These are phyloP conservation scores for Rhizoclosmatium sp. DNA, from an alignment of 192 early-diverging fungal species.

Conservation along the genomic window DNA sequence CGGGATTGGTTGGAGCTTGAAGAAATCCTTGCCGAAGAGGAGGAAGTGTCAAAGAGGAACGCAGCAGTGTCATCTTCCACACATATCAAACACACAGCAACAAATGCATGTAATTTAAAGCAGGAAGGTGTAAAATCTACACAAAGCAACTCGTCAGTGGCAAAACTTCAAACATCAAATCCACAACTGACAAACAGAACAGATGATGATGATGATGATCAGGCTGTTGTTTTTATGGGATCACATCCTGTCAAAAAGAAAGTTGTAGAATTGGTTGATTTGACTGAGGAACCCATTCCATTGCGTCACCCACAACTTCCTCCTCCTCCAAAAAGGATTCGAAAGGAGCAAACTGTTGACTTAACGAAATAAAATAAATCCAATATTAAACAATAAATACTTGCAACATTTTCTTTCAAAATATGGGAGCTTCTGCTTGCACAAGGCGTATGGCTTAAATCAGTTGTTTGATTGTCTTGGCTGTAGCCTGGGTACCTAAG, in stretches of 20 bases:
- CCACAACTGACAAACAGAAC: neutral
- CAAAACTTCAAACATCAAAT: neutral
- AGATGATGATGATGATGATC: neutral
- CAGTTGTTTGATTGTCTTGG: too few species aligned
- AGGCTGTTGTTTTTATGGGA: neutral
- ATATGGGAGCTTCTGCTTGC: too few species aligned
- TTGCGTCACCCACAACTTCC: too few species aligned
- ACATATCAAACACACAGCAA: neutral
- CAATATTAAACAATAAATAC: too few species aligned
- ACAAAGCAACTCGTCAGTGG: too few species aligned
- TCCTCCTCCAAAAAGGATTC: too few species aligned
- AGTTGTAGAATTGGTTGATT: neutral
- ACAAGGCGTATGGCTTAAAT: too few species aligned
- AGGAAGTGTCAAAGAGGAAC: neutral
- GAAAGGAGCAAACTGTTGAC: too few species aligned
- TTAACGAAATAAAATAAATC: too few species aligned
- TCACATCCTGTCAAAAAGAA: neutral
- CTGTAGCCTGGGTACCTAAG: too few species aligned
- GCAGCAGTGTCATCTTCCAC: neutral
- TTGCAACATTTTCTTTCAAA: too few species aligned
- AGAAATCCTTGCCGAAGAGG: neutral
- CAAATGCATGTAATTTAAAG: neutral
- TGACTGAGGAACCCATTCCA: neutral
- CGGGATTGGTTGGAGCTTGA: slow-evolving; percentile 13
- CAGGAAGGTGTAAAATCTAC: neutral